Evolutionary conservation across 345 rosid species (phyloP), one percentile per base, ranked within the genome.

Genomic region (Physaria fendleri): DNA sequence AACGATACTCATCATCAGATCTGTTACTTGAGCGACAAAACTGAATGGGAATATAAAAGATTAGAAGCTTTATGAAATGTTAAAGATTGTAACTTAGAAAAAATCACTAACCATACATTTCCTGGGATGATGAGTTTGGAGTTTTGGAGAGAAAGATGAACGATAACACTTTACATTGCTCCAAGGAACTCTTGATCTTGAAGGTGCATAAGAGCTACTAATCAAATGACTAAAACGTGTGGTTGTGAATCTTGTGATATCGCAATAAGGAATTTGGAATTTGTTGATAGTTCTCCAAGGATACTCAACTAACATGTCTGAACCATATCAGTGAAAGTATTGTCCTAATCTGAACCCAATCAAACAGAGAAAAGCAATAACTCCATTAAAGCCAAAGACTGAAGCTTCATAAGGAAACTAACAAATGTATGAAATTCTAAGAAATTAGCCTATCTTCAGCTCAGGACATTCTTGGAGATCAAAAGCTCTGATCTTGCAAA

Each of bases 1-100:
- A 91, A 57, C 85, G 92, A 41, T 85, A 91, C 78, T 91, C 96
- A 52, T 91, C 85, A 68, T 88, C 90, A 2, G 78, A 69, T 29
- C 24, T 49, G 71, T 74, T 80, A 25, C 72, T 71, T 18, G 86
- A 78, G 30, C 69, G 75, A 42, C 87, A 67, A 41, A 24, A 81
- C 94, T 87, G 58, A n/a, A 24, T 43, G 22, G 29, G 41, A 53
- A 49, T 15, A 6, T 10, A 9, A 33, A 24, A 16, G 21, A 21
- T 48, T 28, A 37, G 47, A 25, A 38, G 3, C 14, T 23, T 0
- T 6, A 2, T 35, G 1, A 38, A 20, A 22, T 44, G 7, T 17
- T 45, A 5, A n/a, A 41, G 42, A n/a, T 35, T 55, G 25, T 45
- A 44, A 40, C 32, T 52, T 18, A 32, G n/a, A 51, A 3, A 7